Evolutionary conservation across 208 protist species (phyloP), one percentile per base, ranked within the genome.

Genomic region (Borovskyia barvae): DNA sequence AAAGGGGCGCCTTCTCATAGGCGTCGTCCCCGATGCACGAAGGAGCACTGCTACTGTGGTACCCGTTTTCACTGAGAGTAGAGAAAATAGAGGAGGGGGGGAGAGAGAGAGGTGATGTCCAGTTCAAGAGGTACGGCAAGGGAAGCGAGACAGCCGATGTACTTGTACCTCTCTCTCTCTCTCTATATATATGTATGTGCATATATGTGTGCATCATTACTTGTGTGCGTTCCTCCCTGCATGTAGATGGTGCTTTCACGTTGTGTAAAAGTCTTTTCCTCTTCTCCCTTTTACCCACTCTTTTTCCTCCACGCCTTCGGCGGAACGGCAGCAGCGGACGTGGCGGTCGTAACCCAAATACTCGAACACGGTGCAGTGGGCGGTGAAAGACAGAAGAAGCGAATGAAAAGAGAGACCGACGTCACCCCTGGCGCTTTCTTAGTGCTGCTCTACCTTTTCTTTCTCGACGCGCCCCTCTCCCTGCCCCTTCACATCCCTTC

Each of bases 31-130:
- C 66, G 56, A 14, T 92, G 81, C 53, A 88, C 78, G 9, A 81
- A 78, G 56, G 76, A 89, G 9, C 73, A 85, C 53, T 88, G 81
- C 54, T 86, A 85, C 66, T 92, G 85, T 50, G 78, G 62, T 6
- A 92, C 85, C 14, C 73, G 75, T 0, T 92, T 92, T 58, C 78
- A 86, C 47, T 92, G 48, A 59, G 33, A 14, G 33, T 39, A 8
- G 33, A 8, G 9, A 14, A 15, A 14, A 39, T 39, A n/a, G 33
- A 39, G 33, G 33, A 39, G 33, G 33, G 14, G 5, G 8, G 5
- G 28, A 5, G 28, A 15, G 24, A 2, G 2, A 26, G 29, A 7
- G 2, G 24, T 37, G 42, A 6, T 6, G 14, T 49, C 41, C 50
- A n/a, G 14, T 26, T 39, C 6, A 26, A 45, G 33, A n/a, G n/a